Evolutionary conservation across 768 basidiomycete genomes (phyloP).

Genomic region (Collybiopsis confluens): DNA sequence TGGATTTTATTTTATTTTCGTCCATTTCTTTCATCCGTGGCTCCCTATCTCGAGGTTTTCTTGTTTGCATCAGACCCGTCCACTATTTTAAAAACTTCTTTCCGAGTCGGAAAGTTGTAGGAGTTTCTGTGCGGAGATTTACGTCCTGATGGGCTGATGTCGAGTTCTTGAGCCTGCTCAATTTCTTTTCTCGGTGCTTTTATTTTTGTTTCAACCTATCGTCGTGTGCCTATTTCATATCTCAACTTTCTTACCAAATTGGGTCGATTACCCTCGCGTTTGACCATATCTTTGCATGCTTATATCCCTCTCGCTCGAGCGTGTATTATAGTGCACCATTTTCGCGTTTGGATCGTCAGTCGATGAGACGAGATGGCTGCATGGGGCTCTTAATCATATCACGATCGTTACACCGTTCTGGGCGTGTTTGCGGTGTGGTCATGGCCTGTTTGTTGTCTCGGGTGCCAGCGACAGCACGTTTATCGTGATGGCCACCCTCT

Average conservation of each 20-base stretch:
- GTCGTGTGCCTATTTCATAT: slow-evolving; percentile 1
- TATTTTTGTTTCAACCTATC: no score
- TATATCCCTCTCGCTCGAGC: slow-evolving; percentile 21
- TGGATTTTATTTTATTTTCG: neutral
- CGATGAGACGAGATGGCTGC: neutral
- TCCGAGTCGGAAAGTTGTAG: no score
- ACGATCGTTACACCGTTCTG: slow-evolving; percentile 17
- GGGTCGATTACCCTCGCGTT: neutral
- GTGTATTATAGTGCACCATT: slow-evolving; percentile 15
- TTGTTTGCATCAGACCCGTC: neutral
- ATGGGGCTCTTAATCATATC: neutral
- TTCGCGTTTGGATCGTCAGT: neutral
- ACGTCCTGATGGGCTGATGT: no score
- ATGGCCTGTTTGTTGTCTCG: slow-evolving; percentile 14
- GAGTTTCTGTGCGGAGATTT: no score
- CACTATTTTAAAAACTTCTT: no score
- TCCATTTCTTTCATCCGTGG: neutral
- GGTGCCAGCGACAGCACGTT: neutral
- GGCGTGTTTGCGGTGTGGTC: slow-evolving; percentile 4
- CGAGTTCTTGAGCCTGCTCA: no score
- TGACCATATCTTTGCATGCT: neutral
- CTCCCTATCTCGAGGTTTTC: neutral
- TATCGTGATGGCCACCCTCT: neutral
- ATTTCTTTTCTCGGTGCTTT: no score
- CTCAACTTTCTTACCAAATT: slow-evolving; percentile 13